Percentiles rank a stretch among this genome's conserved stretches.
Conservation (phyloP, 2,329 filamentous ascomycete genomes). For the Colletotrichum sublineola region DNA sequence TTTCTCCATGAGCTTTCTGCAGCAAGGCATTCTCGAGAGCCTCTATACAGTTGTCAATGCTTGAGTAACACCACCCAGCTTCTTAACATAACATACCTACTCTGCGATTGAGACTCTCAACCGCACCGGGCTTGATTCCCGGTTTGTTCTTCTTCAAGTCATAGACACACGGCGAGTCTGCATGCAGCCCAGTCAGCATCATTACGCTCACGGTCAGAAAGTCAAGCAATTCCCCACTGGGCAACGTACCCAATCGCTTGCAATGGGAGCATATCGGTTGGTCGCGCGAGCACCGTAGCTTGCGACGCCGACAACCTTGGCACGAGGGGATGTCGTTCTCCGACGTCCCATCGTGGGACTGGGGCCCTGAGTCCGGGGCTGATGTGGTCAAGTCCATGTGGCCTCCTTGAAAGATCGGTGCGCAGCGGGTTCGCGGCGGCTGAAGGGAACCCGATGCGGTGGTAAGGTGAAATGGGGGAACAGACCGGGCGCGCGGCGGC, state of each 20-base stretch:
- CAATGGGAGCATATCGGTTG: constrained; percentile 51
- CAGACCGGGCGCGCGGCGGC: background rate
- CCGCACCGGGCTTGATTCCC: constrained; percentile 45
- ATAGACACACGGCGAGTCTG: constrained; percentile 46
- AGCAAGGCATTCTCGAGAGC: constrained; percentile 40
- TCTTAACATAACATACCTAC: constrained; percentile 40
- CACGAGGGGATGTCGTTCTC: constrained; percentile 48
- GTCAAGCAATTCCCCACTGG: no score
- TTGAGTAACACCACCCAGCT: background rate
- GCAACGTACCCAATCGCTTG: constrained; percentile 46
- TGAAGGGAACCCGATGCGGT: background rate
- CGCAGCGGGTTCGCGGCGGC: constrained; percentile 26
- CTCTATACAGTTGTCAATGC: constrained; percentile 17
- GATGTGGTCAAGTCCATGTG: constrained; percentile 31
- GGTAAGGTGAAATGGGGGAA: background rate
- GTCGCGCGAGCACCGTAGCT: constrained; percentile 53
- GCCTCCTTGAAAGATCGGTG: constrained; percentile 13
- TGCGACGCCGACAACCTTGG: constrained; percentile 51
- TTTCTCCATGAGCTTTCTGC: constrained; percentile 23
- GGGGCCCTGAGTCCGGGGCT: constrained; percentile 2
- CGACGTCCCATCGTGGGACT: constrained; percentile 27
- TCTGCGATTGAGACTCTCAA: constrained; percentile 44
- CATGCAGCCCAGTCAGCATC: constrained; percentile 18
- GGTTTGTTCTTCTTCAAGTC: constrained; percentile 46
- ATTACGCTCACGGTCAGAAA: no score